Evolutionary conservation across 2,329 filamentous ascomycete genomes (phyloP).

Genomic region (Neurospora sp.): DNA sequence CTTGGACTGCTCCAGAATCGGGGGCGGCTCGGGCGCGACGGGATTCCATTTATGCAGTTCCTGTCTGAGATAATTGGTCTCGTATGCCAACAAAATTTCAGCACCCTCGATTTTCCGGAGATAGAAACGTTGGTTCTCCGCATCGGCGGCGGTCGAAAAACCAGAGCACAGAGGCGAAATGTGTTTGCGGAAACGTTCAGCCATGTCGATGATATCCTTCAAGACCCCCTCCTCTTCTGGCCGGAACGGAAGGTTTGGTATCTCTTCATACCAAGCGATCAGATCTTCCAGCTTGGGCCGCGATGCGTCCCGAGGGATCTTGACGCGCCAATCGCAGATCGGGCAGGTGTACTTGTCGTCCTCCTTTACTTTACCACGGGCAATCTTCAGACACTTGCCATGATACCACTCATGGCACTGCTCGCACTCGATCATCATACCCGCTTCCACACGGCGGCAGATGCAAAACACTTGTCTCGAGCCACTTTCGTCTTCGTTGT

Average conservation of each 20-base stretch:
- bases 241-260: conserved; percentile 75
- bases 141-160: conserved; percentile 73
- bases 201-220: conserved; percentile 76
- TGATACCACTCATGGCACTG: conserved; percentile 99
- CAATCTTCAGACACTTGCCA: conserved; percentile 95
- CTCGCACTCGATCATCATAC: conserved; percentile 99
- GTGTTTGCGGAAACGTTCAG: conserved; percentile 73
- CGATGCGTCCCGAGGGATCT: conserved; percentile 91
- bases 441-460: conserved; percentile 83
- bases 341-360: conserved; percentile 98
- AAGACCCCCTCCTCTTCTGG: conserved; percentile 88
- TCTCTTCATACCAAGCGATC: conserved; percentile 73
- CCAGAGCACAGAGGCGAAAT: conserved; percentile 70
- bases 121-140: conserved; percentile 87
- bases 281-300: conserved; percentile 92
- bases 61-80: conserved; percentile 97
- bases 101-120: conserved; percentile 94
- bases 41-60: conserved; percentile 93
- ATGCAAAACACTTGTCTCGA: conserved; percentile 88
- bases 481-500: conserved; percentile 46
- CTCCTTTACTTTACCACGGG: conserved; percentile 93
- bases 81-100: conserved; percentile 79
- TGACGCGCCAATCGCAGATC: conserved; percentile 94
- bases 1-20: conserved; percentile 74
- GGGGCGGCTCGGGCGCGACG: conserved; percentile 76